Evolutionary conservation across 192 early-diverging fungal species (phyloP), one percentile per base, ranked within the genome.

Genomic region (Coemansia reversa): DNA sequence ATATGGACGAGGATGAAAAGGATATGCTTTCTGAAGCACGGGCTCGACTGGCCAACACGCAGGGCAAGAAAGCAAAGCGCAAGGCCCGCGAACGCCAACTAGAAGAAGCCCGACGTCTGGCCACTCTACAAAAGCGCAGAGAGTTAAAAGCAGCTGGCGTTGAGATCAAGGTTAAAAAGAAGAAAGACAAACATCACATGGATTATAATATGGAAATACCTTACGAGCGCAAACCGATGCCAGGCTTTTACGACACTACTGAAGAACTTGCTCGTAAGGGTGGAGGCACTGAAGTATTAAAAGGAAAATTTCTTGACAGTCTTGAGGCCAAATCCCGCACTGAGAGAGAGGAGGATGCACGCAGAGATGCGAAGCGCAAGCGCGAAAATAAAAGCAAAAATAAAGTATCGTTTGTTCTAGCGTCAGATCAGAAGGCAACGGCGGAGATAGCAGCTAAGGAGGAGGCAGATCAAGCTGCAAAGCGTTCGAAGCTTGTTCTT

Each of bases 1-100:
- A 98, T 70, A 98, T 98, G 97, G 97, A 98, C 60, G 95, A 97
- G 72, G 96, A 98, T 73, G 96, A 99, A 83, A 99, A 99, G 83
- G 97, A 99, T 75, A 99, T 99, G 97, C 84, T 99, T 22, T 94
- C 93, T 4, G 97, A 99, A 74, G 97, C 97, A 22, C 88, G 97
- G 54, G 97, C 97, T 19, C 86, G 97, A 71, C 83, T 99, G 55
- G 97, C 97, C n/a, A 99, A 99, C 74, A 99, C 97, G 7, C 95
- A 98, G 74, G 97, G 97, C 55, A 99, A 99, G 67, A 99, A 99
- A 63, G 95, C 97, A 19, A 99, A 99, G 73, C 88, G 97, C 71
- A 99, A 97, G 85, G 97, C 97, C 12, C 88, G 97, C 63, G 97
- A 99, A 76, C 88, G 96, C 63, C 94, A 97, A 76, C 81, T 99